These are phyloP conservation scores for Beauveria caledonica DNA, from an alignment of 2,329 filamentous ascomycete species.

Conservation along the genomic window DNA sequence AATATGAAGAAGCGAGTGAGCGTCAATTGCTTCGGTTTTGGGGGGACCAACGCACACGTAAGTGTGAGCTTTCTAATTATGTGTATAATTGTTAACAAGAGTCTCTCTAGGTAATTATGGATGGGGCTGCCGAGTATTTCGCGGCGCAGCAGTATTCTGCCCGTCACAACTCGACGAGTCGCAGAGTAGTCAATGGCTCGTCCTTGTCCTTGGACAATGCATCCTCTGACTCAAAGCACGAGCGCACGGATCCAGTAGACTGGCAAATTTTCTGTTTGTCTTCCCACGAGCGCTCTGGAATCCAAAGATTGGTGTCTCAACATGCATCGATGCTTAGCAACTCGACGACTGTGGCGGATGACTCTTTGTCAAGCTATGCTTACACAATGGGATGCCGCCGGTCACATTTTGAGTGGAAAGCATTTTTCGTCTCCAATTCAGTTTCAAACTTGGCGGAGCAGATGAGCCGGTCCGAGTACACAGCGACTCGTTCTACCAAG, in stretches of 20 bases:
- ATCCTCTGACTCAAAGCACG: not conserved
- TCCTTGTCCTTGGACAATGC: not conserved
- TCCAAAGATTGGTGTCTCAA: slow-evolving; percentile 27
- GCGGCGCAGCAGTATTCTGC: not conserved
- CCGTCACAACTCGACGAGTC: not conserved
- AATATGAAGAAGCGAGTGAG: slow-evolving; percentile 39
- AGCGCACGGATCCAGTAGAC: not conserved
- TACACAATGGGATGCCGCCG: slow-evolving; percentile 39
- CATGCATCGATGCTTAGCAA: slow-evolving; percentile 25
- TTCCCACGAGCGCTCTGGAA: slow-evolving; percentile 33
- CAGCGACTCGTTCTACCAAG: slow-evolving; percentile 18
- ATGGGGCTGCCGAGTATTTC: slow-evolving; percentile 37
- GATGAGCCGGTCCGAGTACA: slow-evolving; percentile 17
- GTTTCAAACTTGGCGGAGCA: slow-evolving; percentile 24
- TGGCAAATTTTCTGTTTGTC: slow-evolving; percentile 36
- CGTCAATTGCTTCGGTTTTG: slow-evolving; percentile 51
- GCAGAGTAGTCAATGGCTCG: not conserved
- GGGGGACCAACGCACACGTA: slow-evolving; percentile 47
- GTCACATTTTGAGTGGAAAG: slow-evolving; percentile 36
- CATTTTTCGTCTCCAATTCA: slow-evolving; percentile 29
- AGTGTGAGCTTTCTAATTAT: slow-evolving; percentile 15
- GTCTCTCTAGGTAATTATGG: slow-evolving; percentile 30
- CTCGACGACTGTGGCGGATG: slow-evolving; percentile 1
- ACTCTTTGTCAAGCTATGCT: slow-evolving; percentile 31
- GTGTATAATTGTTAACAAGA: not conserved